Percentiles rank a stretch among this genome's conserved stretches.
These are phyloP conservation scores for Silene uniflora DNA, from an alignment of 148 eudicot species.

Conservation along the genomic window DNA sequence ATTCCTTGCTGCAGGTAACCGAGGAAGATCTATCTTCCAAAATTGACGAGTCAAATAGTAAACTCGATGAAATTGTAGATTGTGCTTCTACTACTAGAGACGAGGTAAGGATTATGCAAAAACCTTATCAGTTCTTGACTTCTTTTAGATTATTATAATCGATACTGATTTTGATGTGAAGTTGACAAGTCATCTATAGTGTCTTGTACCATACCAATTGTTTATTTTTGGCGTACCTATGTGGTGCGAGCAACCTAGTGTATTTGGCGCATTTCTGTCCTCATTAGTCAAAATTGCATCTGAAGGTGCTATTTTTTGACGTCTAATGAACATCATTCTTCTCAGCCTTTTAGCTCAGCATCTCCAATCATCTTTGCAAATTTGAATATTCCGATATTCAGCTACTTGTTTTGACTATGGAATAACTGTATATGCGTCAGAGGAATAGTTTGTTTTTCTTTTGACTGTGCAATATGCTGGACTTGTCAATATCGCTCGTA, in stretches of 20 bases:
- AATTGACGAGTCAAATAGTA: slow-evolving; percentile 24
- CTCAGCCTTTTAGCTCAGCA: background rate
- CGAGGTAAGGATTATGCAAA: slow-evolving; percentile 19
- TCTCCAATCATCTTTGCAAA: background rate
- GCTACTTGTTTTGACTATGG: too few relatives aligned
- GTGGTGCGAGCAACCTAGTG: background rate
- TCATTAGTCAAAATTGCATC: background rate
- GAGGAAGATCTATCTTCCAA: slow-evolving; percentile 23
- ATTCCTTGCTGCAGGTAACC: slow-evolving; percentile 18
- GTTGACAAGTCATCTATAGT: too few relatives aligned
- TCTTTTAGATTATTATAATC: background rate
- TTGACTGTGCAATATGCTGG: background rate
- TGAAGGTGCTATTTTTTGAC: background rate
- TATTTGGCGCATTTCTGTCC: background rate
- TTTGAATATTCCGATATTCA: background rate
- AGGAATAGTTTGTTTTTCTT: background rate
- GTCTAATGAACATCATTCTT: background rate
- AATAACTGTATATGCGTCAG: too few relatives aligned
- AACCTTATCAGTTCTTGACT: background rate
- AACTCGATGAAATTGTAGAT: slow-evolving; percentile 22
- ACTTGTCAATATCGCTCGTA: background rate
- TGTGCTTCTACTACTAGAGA: slow-evolving; percentile 17
- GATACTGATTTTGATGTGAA: too few relatives aligned
- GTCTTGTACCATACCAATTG: too few relatives aligned
- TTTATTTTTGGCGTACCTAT: too few relatives aligned